These are phyloP conservation scores for Neurospora tetraspora DNA, from an alignment of 495 filamentous ascomycete genomes.

Conservation along the genomic window DNA sequence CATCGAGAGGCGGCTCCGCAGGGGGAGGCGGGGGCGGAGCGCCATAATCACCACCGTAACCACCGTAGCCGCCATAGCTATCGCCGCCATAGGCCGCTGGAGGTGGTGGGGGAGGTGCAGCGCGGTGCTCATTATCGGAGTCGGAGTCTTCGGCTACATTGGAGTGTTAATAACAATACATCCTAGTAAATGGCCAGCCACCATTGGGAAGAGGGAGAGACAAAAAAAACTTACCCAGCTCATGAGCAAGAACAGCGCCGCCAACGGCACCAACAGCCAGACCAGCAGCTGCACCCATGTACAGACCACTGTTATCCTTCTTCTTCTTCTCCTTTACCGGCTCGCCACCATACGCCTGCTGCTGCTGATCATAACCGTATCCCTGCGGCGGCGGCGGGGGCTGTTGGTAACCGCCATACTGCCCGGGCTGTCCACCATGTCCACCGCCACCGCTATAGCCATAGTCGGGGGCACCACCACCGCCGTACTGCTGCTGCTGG, in stretches of 20 bases:
- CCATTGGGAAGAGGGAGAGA: background rate
- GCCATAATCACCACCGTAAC: constrained; percentile 16
- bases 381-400: constrained; percentile 19
- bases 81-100: constrained; percentile 18
- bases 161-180: constrained; percentile 1
- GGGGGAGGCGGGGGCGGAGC: constrained; percentile 13
- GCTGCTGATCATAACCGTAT: constrained; percentile 20
- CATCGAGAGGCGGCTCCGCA: constrained; percentile 12
- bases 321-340: constrained; percentile 32
- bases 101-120: constrained; percentile 1
- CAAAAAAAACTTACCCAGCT: constrained; percentile 32
- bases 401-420: constrained; percentile 12
- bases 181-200: background rate
- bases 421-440: constrained; percentile 3
- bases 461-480: constrained; percentile 1
- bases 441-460: background rate
- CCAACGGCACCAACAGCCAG: constrained; percentile 46
- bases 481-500: constrained; percentile 1
- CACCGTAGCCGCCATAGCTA: constrained; percentile 15
- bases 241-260: constrained; percentile 46
- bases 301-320: constrained; percentile 27
- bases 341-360: constrained; percentile 16
- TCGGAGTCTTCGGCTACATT: constrained; percentile 16
- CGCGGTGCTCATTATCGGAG: constrained; percentile 12
- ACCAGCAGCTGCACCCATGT: constrained; percentile 43